Evolutionary conservation across 495 filamentous ascomycete species (phyloP).

Genomic region (Xylaria scruposa): DNA sequence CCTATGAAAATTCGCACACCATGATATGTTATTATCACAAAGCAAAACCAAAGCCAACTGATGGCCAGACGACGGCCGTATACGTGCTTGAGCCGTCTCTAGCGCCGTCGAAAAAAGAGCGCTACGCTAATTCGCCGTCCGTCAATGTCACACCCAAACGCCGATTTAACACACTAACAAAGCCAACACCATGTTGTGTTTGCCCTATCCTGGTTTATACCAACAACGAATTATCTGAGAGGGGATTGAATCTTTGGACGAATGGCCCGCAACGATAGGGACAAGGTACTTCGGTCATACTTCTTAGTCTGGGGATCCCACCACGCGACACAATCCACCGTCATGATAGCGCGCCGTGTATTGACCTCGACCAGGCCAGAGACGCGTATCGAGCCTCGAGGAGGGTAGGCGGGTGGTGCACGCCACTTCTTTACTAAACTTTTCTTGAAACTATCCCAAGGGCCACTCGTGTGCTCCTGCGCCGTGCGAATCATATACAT

Average conservation of each 20-base stretch:
- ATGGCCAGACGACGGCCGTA: not conserved
- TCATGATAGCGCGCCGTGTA: conserved; percentile 54
- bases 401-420: conserved; percentile 52
- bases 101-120: not conserved
- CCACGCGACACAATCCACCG: conserved; percentile 38
- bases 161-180: not conserved
- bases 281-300: conserved; percentile 24
- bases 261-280: not conserved
- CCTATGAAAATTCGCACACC: not conserved
- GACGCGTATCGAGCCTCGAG: conserved; percentile 68
- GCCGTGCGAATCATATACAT: conserved; percentile 48
- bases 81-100: not conserved
- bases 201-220: conserved; percentile 7
- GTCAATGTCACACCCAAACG: conserved; percentile 20
- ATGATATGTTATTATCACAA: not conserved
- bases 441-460: conserved; percentile 60
- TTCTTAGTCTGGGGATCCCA: conserved; percentile 40
- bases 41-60: not conserved
- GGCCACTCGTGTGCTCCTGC: conserved; percentile 36
- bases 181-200: not conserved
- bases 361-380: conserved; percentile 70
- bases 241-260: conserved; percentile 13
- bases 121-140: conserved; percentile 10
- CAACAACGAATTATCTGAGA: conserved; percentile 3
- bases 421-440: conserved; percentile 57